Conservation (phyloP, 305 asterid genomes). For the Galium porrigens region DNA sequence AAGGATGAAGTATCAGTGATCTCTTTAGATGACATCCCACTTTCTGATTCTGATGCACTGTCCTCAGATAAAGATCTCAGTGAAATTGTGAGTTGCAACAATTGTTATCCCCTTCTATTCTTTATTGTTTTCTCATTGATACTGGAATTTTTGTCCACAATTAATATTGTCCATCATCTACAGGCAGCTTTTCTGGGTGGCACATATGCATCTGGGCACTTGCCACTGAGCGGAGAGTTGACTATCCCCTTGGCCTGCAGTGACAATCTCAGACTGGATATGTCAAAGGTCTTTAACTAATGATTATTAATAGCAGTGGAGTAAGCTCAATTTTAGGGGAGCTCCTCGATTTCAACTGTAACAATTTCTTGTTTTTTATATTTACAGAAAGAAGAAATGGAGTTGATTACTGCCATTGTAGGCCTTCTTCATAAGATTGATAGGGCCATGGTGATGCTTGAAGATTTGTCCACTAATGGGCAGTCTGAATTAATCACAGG, state of each 20-base stretch:
- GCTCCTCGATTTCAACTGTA: conserved; percentile 13
- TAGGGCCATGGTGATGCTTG: conserved; percentile 45
- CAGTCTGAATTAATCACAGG: conserved; percentile 58
- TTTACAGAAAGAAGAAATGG: conserved; percentile 64
- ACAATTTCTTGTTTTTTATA: conserved; percentile 6
- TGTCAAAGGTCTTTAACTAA: conserved; percentile 48
- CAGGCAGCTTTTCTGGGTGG: conserved; percentile 90
- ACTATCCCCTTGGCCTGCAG: conserved; percentile 45
- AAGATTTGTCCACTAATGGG: conserved; percentile 27
- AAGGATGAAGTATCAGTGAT: conserved; percentile 49
- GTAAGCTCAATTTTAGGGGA: neutral
- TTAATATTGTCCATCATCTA: conserved; percentile 13
- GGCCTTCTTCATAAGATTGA: conserved; percentile 38
- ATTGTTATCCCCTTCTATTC: conserved; percentile 6
- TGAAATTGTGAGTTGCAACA: conserved; percentile 49
- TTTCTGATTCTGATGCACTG: conserved; percentile 27
- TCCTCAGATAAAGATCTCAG: conserved; percentile 55
- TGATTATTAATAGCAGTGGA: neutral
- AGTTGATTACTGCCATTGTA: conserved; percentile 42
- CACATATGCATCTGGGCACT: conserved; percentile 46
- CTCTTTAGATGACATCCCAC: conserved; percentile 42
- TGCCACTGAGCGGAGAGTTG: conserved; percentile 53
- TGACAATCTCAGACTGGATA: conserved; percentile 46
- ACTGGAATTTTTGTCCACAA: conserved; percentile 4
- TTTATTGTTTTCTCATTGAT: neutral